Base-by-base conservation (phyloP, 2,329 filamentous ascomycete species). In the Rhynchosporium secalis region DNA sequence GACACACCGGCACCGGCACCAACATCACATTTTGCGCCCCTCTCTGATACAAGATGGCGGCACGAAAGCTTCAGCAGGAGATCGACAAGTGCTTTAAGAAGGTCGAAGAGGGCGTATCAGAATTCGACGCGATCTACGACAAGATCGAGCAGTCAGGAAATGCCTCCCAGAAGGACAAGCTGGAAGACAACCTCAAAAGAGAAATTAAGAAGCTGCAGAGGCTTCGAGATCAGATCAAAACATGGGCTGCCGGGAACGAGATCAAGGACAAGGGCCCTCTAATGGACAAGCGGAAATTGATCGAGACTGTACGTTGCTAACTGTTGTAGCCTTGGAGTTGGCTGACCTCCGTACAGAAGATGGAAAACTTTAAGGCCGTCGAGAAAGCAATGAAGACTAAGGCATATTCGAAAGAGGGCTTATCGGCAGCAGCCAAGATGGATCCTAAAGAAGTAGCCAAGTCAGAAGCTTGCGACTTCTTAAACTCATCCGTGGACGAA, bases 351-450 rank as follows among this genome's bases (percentile, higher is more conserved):
- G 78, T 76, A 36, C 79, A 95, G 91, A 89, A 94, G 90, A 99
- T 99, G 95, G 95, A 99, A 79, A 92, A 92, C 73, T 99, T 99
- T 85, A 99, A 99, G 81, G 94, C 93, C n/a, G 95, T 99, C 58
- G 95, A 99, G 78, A 99, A 99, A 82, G 95, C 96, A 73, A 98
- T 99, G 95, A 99, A 99, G 83, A 99, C 95, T 62, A 99, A 99
- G 78, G 95, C 95, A 65, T 99, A 96, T 79, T 98, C 95, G 66
- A 98, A 99, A 81, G 95, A 98, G 78, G 95, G 95, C 49, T 80
- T 99, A 68, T 95, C 91, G 67, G 91, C 94, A 58, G 92, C 92
- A 31, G 88, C 92, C 56, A 96, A 96, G 77, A 84, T 98, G 67
- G 95, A 99, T 78, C 95, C 95, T n/a, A 96, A 93, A 75, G 95